Evolutionary conservation across 2,329 filamentous ascomycete species (phyloP), one percentile per base, ranked within the genome.

Genomic region (Scortechinia acanthostroma): DNA sequence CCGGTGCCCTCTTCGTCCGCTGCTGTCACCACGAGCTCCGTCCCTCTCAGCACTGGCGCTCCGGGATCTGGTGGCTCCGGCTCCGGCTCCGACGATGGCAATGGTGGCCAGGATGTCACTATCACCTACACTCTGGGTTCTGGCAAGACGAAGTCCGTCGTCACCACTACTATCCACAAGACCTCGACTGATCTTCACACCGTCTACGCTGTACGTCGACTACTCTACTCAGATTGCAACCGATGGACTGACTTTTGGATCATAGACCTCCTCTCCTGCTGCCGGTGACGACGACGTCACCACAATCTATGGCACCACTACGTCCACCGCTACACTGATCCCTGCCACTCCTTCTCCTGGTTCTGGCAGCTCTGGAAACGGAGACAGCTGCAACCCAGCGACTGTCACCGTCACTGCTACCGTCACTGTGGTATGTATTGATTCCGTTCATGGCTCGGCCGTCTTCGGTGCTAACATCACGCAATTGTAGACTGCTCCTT

Each of bases 121-220:
- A 30, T 67, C 35, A 65, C 63, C 42, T 66, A 66, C 57, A 67
- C 63, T n/a, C 44, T 63, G 22, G 60, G 59, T 25, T 50, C 58
- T 40, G 63, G 63, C 33, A 53, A 54, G 19, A 57, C 59, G 3
- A 58, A 56, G 42, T 56, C 53, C 21, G 56, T 65, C 22, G 53
- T 66, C 16, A 66, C 63, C 21, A 64, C 56, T 40, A 65, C 62
- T 14, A 54, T 65, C 44, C 56, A 58, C 52, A 30, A 30, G 25
- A 30, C 25, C n/a, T 10, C n/a, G 10, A 30, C 25, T 30, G 10
- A 30, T 10, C 10, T 30, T n/a, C 25, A n/a, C n/a, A n/a, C n/a
- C n/a, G n/a, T n/a, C n/a, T n/a, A n/a, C n/a, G n/a, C n/a, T n/a
- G n/a, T n/a, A n/a, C n/a, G n/a, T n/a, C n/a, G n/a, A n/a, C n/a